A percentile compares a stretch with the other conserved stretches of the same genome.
phyloP scores from a whole-genome alignment of 1,284 basidiomycete genomes.

The Mycena citricolor region DNA sequence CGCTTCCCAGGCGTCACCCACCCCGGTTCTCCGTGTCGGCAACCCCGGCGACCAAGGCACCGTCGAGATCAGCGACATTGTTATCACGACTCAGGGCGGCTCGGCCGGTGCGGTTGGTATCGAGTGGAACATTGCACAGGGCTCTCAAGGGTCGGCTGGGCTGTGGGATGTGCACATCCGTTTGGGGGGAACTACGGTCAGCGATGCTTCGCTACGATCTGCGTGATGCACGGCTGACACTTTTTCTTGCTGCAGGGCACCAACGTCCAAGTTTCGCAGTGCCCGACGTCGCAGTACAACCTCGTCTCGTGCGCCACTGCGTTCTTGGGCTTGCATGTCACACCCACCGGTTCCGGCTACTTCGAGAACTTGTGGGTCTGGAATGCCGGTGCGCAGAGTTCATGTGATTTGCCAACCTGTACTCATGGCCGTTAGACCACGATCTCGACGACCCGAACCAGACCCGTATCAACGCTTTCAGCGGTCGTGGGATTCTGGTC shows the following conservation, averaged over 20 bases:
- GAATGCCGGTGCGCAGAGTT: not conserved
- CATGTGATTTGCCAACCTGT: constrained; percentile 37
- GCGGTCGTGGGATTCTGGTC: constrained; percentile 73
- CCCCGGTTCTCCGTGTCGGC: constrained; percentile 59
- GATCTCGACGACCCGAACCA: constrained; percentile 52
- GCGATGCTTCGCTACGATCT: constrained; percentile 22
- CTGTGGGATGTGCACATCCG: constrained; percentile 69
- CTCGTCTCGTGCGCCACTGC: constrained; percentile 52
- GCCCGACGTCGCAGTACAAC: constrained; percentile 35
- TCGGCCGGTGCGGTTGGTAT: constrained; percentile 68
- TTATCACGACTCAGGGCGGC: constrained; percentile 56
- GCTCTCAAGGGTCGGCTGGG: constrained; percentile 48
- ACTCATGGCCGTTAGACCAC: constrained; percentile 80
- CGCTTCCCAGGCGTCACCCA: constrained; percentile 51
- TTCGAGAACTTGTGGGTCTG: constrained; percentile 1
- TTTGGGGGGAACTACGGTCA: constrained; percentile 40
- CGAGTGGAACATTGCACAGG: constrained; percentile 65
- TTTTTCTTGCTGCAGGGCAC: constrained; percentile 49
- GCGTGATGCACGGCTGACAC: too few relatives aligned
- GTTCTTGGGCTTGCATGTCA: constrained; percentile 66
- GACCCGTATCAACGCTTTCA: constrained; percentile 58
- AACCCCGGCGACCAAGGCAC: constrained; percentile 46
- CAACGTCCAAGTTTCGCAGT: constrained; percentile 47
- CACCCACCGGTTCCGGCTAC: constrained; percentile 49
- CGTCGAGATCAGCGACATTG: constrained; percentile 60